phyloP scores from a whole-genome alignment of 2,329 filamentous ascomycete species.

The Talaromyces islandicus region DNA sequence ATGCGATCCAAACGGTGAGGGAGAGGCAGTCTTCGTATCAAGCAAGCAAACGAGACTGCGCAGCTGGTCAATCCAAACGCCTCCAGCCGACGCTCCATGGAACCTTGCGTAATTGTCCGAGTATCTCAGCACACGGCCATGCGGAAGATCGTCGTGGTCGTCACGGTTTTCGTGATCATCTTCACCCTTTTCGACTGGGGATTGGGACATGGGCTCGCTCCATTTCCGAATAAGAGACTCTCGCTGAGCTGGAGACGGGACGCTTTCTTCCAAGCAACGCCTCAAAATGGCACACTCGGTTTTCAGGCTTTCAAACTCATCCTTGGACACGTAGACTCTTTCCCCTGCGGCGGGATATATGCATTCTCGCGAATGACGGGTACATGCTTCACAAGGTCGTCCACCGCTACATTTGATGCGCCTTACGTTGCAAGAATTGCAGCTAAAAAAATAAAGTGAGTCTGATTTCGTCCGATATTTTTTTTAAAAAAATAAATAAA shows the following conservation, averaged over 20 bases:
- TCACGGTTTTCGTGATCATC: neutral
- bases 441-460: conserved; percentile 27
- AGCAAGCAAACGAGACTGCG: conserved; percentile 44
- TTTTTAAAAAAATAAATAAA: neutral
- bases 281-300: conserved; percentile 38
- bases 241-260: conserved; percentile 10
- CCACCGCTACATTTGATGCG: conserved; percentile 50
- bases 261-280: conserved; percentile 14
- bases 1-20: conserved; percentile 21
- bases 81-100: conserved; percentile 46
- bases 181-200: neutral
- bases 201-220: neutral
- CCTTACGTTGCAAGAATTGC: conserved; percentile 50
- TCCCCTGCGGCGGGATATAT: conserved; percentile 43
- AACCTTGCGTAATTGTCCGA: conserved; percentile 41
- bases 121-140: conserved; percentile 43
- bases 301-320: conserved; percentile 39
- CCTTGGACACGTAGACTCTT: conserved; percentile 39
- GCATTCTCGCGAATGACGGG: conserved; percentile 40
- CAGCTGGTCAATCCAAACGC: conserved; percentile 46
- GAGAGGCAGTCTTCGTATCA: conserved; percentile 20
- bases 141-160: conserved; percentile 13
- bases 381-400: conserved; percentile 44
- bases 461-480: neutral
- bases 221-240: conserved; percentile 7